Base-by-base conservation (phyloP, 768 basidiomycete species). In the Lepiota brunneoincarnata region DNA sequence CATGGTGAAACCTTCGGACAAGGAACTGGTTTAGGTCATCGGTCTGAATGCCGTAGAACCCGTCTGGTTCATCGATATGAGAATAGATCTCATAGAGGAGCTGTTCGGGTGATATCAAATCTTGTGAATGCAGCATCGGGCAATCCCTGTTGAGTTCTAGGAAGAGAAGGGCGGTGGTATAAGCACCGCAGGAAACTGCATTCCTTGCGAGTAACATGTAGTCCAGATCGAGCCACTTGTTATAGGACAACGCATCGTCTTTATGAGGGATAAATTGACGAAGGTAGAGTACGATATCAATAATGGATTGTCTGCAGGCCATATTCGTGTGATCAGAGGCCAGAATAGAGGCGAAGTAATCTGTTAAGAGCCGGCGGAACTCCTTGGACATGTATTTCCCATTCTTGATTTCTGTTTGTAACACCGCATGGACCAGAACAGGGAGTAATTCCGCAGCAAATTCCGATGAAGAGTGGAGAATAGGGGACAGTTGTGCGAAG, bases 61-160 rank as follows among this genome's bases (percentile, higher is more conserved):
- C 94, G 62, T 99, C 97, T 0, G 95, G 95, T 66, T 99, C 97
- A 63, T 97, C 95, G 56, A 99, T 93, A 61, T 93, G 89, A 50
- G 86, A 84, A 64, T 98, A 99, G 46, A 98, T 93, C 46, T 89
- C 87, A 72, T 93, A 98, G 18, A 98, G 72, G 21, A 95, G 76
- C 54, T 88, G 74, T 59, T 93, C 90, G 1, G 77, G 71, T 14
- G 70, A 67, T 2, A 62, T 56, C n/a, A 63, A 63, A 6, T 69
- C 67, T 17, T 63, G 57, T 24, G 59, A 49, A 10, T 67, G 65
- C 31, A 65, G 59, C 10, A 60, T 58, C 2, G 62, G 44, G 56
- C 79, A 72, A 53, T 92, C 86, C 20, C 73, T 71, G 0, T 84
- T 86, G 11, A 96, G 76, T 63, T 98, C 96, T 31, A 97, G 73